Base-by-base conservation (phyloP, 2,329 filamentous ascomycete species). In the Neonectria magnoliae region DNA sequence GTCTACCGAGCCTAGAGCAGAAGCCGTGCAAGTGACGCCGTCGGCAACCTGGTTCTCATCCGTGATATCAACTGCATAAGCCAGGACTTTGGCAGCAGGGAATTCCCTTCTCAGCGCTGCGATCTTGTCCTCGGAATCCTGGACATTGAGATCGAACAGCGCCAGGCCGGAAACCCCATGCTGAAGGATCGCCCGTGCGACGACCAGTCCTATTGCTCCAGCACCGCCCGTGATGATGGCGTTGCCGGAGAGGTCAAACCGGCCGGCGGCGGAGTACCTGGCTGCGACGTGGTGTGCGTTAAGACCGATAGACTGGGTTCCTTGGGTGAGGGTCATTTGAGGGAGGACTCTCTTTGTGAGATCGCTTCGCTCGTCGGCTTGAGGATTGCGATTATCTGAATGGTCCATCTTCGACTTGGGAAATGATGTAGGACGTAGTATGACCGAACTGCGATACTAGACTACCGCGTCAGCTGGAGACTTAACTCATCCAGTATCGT, bases 211-310 rank as follows among this genome's bases (percentile, higher is more conserved):
- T 8, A 56, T 56, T 8, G 25, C 27, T 9, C 53, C 53, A 3
- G 41, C 41, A 11, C 41, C 41, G 13, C 53, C 41, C 4, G 53
- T 56, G 9, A 47, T 56, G 18, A 56, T 56, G 38, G 53, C 53
- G 27, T 47, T 56, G 27, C 41, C 53, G n/a, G 27, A 33, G n/a
- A 56, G 22, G n/a, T 9, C 16, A 16, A 56, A 56, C 3, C 27
- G 41, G 10, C 31, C 29, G 7, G 42, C 29, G 6, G 41, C 53
- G 20, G 22, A 33, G 42, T 56, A 27, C n/a, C 16, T 42, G 7
- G 53, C 10, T 14, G 41, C 25, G 27, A 38, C 52, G 16, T 31
- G 36, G 9, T 13, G 22, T 11, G 18, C 16, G 8, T 11, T 56
- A 18, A 10, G n/a, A 4, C 14, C n/a, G 27, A 22, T 10, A n/a